Conservation (phyloP, 331 rosid species). For the Malus hybrid region DNA sequence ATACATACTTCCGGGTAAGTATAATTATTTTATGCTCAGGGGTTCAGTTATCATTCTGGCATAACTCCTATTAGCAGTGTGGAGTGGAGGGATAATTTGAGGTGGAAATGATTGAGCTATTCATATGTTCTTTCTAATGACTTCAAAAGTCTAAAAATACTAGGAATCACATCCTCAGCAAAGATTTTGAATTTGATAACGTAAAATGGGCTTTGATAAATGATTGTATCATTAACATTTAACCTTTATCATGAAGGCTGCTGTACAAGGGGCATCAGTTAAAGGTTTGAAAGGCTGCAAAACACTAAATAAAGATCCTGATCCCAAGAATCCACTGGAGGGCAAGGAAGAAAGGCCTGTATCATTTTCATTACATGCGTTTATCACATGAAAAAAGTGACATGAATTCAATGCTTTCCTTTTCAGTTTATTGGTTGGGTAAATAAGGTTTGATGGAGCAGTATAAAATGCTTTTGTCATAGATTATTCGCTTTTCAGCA, state of each 20-base stretch:
- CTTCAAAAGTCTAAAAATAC: neutral
- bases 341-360: slow-evolving; percentile 79
- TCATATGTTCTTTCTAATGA: neutral
- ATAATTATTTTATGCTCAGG: neutral
- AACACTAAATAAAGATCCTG: slow-evolving; percentile 82
- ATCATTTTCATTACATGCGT: slow-evolving; percentile 9
- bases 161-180: neutral
- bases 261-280: slow-evolving; percentile 62
- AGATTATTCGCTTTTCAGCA: neutral
- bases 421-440: slow-evolving; percentile 12
- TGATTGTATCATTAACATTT: neutral
- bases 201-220: neutral
- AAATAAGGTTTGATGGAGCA: neutral
- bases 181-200: neutral
- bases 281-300: slow-evolving; percentile 80
- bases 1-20: slow-evolving; percentile 82
- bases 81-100: neutral
- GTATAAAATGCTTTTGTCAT: neutral
- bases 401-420: neutral
- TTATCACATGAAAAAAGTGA: neutral
- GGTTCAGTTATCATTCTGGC: slow-evolving; percentile 3
- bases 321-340: slow-evolving; percentile 81
- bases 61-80: neutral
- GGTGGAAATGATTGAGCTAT: neutral
- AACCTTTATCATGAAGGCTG: slow-evolving; percentile 51